Evolutionary conservation across 305 asterid species (phyloP).

Genomic region (Andrographis paniculata): DNA sequence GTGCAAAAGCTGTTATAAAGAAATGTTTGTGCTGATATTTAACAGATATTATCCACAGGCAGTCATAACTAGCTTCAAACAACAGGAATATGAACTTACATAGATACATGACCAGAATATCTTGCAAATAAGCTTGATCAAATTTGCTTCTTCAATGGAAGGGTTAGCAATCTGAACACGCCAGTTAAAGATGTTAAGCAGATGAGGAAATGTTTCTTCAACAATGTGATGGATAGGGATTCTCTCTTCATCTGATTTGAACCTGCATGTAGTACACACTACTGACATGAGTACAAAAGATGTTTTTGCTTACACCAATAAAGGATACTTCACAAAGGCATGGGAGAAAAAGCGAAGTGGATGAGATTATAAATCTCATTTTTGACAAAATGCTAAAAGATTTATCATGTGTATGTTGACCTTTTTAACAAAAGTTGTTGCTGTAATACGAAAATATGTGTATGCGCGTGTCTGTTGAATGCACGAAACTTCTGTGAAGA

Average conservation of each 20-base stretch:
- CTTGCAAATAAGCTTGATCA: slow-evolving; percentile 97
- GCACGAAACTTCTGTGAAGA: no score
- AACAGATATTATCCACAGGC: background rate
- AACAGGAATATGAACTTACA: slow-evolving; percentile 35
- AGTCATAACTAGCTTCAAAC: background rate
- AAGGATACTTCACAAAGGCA: no score
- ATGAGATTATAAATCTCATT: background rate
- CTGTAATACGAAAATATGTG: no score
- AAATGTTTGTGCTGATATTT: background rate
- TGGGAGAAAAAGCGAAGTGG: no score
- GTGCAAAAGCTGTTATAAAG: background rate
- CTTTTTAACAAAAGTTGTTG: no score
- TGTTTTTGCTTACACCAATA: background rate
- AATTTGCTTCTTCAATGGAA: slow-evolving; percentile 74
- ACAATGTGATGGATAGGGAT: slow-evolving; percentile 73
- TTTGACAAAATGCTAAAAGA: background rate
- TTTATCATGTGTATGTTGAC: background rate
- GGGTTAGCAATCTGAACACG: slow-evolving; percentile 88
- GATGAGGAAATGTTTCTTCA: slow-evolving; percentile 87
- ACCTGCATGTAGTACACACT: slow-evolving; percentile 46
- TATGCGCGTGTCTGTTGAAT: no score
- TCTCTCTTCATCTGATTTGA: slow-evolving; percentile 98
- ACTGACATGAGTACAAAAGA: slow-evolving; percentile 13
- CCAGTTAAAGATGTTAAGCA: slow-evolving; percentile 66
- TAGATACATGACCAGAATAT: slow-evolving; percentile 98